Conservation (phyloP, 169 alveolate species). For the Eimeria praecox region DNA sequence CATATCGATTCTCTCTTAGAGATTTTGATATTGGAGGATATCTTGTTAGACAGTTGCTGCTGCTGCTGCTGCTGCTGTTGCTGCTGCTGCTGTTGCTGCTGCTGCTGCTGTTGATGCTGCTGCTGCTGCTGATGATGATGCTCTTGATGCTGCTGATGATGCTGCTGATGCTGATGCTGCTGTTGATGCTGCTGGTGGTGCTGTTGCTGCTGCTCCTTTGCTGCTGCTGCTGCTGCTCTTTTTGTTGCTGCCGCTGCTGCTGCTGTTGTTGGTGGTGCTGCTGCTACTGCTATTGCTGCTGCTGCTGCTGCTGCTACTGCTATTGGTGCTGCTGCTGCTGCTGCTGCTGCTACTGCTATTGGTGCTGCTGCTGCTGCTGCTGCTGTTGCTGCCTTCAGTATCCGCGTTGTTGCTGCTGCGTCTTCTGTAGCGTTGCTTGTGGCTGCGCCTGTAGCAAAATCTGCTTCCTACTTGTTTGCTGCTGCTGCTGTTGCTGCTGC, state of each 20-base stretch:
- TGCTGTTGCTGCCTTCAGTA: not conserved
- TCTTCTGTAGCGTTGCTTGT: too few relatives aligned
- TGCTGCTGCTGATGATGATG: not conserved
- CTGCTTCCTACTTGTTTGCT: not conserved
- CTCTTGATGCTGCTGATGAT: not conserved
- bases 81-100: slow-evolving; percentile 53
- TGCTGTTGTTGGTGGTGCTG: not conserved
- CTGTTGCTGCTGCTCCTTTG: not conserved
- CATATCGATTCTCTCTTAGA: slow-evolving; percentile 68
- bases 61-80: slow-evolving; percentile 33
- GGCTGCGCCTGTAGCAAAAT: not conserved
- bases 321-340: slow-evolving; percentile 43
- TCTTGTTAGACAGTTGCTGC: slow-evolving; percentile 68
- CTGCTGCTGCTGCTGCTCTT: slow-evolving; percentile 54
- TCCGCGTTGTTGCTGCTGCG: too few relatives aligned
- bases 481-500: not conserved
- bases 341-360: not conserved
- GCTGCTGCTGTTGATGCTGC: not conserved
- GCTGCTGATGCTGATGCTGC: not conserved
- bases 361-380: not conserved
- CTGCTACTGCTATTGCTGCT: not conserved
- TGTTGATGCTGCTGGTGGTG: not conserved
- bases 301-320: too few relatives aligned
- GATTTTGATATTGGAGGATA: slow-evolving; percentile 64
- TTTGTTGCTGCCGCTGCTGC: slow-evolving; percentile 23